phyloP scores from a whole-genome alignment of 495 filamentous ascomycete species.

The Pseudoneurospora amorphoporcata region DNA sequence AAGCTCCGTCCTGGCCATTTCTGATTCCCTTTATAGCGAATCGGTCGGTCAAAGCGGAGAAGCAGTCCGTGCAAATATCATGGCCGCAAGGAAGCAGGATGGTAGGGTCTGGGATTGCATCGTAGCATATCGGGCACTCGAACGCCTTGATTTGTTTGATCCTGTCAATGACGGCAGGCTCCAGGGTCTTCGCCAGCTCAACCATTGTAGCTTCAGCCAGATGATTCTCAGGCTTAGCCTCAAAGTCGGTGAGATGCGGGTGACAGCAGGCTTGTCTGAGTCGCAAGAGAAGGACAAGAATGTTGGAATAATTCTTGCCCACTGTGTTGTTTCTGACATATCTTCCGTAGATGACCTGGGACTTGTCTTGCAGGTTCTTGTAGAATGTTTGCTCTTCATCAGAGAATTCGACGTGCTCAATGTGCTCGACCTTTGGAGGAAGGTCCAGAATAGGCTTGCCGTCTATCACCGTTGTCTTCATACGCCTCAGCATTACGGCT shows the following conservation, averaged over 20 bases:
- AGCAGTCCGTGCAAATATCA: conserved; percentile 68
- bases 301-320: conserved; percentile 70
- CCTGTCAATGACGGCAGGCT: conserved; percentile 50
- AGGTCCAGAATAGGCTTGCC: conserved; percentile 73
- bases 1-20: conserved; percentile 47
- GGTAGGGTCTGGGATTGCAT: conserved; percentile 60
- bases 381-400: conserved; percentile 68
- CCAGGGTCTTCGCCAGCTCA: conserved; percentile 54
- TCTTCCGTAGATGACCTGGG: conserved; percentile 64
- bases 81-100: conserved; percentile 86
- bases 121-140: conserved; percentile 74
- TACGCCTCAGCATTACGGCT: conserved; percentile 76
- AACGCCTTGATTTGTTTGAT: conserved; percentile 51
- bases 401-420: conserved; percentile 59
- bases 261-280: conserved; percentile 91
- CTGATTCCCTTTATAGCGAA: conserved; percentile 36
- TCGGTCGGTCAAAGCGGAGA: conserved; percentile 58
- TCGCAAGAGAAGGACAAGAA: conserved; percentile 76
- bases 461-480: conserved; percentile 74
- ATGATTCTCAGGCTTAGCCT: conserved; percentile 36
- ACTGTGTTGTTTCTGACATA: conserved; percentile 63
- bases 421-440: conserved; percentile 56
- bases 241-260: conserved; percentile 77
- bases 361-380: conserved; percentile 53
- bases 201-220: conserved; percentile 47